phyloP scores from a whole-genome alignment of 2,329 filamentous ascomycete species.

The Stachybotrys chartarum region DNA sequence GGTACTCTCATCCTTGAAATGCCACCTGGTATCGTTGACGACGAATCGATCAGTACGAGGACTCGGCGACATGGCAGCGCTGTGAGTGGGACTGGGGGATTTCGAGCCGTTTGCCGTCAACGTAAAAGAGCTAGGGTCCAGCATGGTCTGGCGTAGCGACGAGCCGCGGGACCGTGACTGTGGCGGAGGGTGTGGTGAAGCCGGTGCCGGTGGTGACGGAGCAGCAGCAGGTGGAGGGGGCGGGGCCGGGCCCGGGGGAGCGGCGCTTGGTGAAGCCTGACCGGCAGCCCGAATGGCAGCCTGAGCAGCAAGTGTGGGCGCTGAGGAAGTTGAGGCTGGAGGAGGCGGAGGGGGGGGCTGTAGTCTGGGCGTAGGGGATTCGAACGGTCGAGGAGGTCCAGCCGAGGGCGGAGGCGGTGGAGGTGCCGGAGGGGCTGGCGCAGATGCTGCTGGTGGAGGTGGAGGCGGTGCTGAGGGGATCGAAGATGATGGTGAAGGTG shows the following conservation, averaged over 20 bases:
- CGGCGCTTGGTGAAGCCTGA: conserved; percentile 28
- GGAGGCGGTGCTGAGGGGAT: conserved; percentile 19
- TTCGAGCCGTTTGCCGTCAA: conserved; percentile 56
- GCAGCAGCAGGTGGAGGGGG: conserved; percentile 25
- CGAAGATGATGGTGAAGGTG: conserved; percentile 33
- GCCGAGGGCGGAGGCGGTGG: conserved; percentile 23
- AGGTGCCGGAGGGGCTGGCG: conserved; percentile 25
- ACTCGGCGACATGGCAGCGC: conserved; percentile 18
- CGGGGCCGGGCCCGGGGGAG: conserved; percentile 29
- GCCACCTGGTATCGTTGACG: conserved; percentile 76
- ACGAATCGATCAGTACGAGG: conserved; percentile 34
- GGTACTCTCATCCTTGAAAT: conserved; percentile 74
- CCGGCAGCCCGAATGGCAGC: conserved; percentile 36
- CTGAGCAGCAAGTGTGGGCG: conserved; percentile 34
- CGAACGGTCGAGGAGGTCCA: conserved; percentile 24
- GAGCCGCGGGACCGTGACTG: conserved; percentile 33
- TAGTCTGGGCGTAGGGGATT: conserved; percentile 12
- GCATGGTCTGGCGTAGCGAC: conserved; percentile 51
- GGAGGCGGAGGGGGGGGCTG: conserved; percentile 18
- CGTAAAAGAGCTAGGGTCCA: conserved; percentile 73
- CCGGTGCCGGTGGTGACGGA: conserved; percentile 22
- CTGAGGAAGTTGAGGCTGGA: conserved; percentile 15
- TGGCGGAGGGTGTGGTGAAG: conserved; percentile 31
- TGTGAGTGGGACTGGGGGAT: conserved; percentile 37
- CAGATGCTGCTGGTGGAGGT: conserved; percentile 28